A percentile compares a stretch with the other conserved stretches of the same genome.
Evolutionary conservation across 2,329 filamentous ascomycete species (phyloP).

Genomic region (Penicillium capsulatum): DNA sequence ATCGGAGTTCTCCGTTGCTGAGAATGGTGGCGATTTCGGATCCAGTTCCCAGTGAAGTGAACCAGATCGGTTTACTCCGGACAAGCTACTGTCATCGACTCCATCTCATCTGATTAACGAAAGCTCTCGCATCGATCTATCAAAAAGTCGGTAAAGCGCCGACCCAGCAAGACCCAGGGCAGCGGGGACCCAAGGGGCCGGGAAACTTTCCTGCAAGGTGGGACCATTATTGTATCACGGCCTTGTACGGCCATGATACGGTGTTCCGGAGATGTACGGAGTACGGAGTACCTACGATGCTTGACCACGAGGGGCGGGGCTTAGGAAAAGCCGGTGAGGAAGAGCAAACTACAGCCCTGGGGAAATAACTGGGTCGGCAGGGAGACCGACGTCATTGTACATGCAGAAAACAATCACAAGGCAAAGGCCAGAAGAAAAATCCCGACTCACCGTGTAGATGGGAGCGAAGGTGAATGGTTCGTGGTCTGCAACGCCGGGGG

Average conservation of each 20-base stretch:
- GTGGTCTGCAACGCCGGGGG: conserved; percentile 5
- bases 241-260: conserved; percentile 13
- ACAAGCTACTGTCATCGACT: too few species aligned
- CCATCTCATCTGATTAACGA: not conserved
- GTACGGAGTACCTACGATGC: conserved; percentile 13
- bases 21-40: too few species aligned
- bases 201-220: conserved; percentile 19
- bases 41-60: too few species aligned
- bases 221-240: conserved; percentile 19
- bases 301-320: conserved; percentile 18
- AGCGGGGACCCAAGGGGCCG: conserved; percentile 20
- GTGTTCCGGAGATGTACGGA: conserved; percentile 14
- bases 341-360: not conserved
- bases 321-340: conserved; percentile 20
- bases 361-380: not conserved
- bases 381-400: conserved; percentile 19
- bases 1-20: too few species aligned
- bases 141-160: conserved; percentile 25
- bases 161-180: conserved; percentile 20
- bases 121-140: conserved; percentile 7
- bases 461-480: conserved; percentile 5
- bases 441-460: conserved; percentile 5
- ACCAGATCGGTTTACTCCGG: too few species aligned
- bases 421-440: not conserved
- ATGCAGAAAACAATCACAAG: conserved; percentile 7